phyloP scores from a whole-genome alignment of 495 filamentous ascomycete species.

The Penicillium flavigenum region DNA sequence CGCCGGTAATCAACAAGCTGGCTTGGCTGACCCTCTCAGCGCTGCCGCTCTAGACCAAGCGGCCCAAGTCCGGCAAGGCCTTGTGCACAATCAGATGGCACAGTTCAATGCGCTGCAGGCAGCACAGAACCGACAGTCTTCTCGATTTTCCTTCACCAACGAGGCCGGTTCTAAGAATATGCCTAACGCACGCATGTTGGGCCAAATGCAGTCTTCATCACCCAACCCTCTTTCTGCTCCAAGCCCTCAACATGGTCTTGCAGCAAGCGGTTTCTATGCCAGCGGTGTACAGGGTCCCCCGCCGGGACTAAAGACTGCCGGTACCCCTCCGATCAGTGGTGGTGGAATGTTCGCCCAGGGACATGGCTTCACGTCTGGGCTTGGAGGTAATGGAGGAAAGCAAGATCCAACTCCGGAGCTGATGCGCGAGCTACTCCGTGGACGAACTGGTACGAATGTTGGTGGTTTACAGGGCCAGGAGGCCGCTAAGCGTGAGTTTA shows the following conservation, averaged over 20 bases:
- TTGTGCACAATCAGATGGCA: slow-evolving; percentile 61
- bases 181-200: slow-evolving; percentile 79
- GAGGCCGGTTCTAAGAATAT: slow-evolving; percentile 79
- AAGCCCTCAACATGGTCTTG: slow-evolving; percentile 46
- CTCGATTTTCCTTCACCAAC: slow-evolving; percentile 79
- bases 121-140: slow-evolving; percentile 77
- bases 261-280: slow-evolving; percentile 47
- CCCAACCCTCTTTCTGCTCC: slow-evolving; percentile 60
- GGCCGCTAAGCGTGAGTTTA: slow-evolving; percentile 90
- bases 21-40: slow-evolving; percentile 54
- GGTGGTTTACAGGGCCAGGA: slow-evolving; percentile 67
- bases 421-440: slow-evolving; percentile 74
- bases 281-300: slow-evolving; percentile 83
- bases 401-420: slow-evolving; percentile 76
- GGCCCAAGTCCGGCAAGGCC: slow-evolving; percentile 42
- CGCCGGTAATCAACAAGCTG: slow-evolving; percentile 50
- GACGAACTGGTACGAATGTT: slow-evolving; percentile 55
- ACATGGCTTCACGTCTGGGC: slow-evolving; percentile 69
- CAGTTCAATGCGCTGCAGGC: slow-evolving; percentile 57
- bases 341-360: slow-evolving; percentile 75
- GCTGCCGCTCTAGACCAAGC: slow-evolving; percentile 41
- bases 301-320: slow-evolving; percentile 90
- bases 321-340: slow-evolving; percentile 80
- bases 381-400: slow-evolving; percentile 62
- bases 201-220: slow-evolving; percentile 77